Percentiles rank a stretch among this genome's conserved stretches.
Conservation (phyloP, 163 green algal species). For the Chloromonas sp. region DNA sequence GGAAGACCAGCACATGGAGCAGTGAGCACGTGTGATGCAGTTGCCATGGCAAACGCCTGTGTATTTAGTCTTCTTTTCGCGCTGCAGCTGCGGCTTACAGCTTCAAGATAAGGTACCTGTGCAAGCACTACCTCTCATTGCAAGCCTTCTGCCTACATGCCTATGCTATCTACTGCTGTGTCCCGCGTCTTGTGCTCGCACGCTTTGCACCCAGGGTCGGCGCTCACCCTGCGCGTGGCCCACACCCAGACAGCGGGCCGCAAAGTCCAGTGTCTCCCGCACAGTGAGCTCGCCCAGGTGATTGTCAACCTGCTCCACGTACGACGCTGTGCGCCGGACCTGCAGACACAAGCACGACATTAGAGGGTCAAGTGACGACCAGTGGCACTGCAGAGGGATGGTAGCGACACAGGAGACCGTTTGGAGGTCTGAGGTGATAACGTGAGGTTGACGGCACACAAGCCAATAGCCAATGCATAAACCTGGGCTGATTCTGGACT, state of each 20-base stretch:
- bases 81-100: no score
- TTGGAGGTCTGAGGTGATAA: no score
- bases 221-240: slow-evolving; percentile 5
- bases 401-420: no score
- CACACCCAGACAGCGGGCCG: slow-evolving; percentile 39
- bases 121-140: no score
- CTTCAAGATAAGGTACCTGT: no score
- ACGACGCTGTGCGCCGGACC: slow-evolving; percentile 37
- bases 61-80: neutral
- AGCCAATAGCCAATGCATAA: no score
- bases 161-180: no score
- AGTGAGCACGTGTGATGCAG: neutral
- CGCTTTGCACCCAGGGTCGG: no score
- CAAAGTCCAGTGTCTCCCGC: slow-evolving; percentile 76
- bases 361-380: slow-evolving; percentile 2
- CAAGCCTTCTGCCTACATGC: no score
- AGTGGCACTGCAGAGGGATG: neutral
- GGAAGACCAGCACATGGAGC: neutral
- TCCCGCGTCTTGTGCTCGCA: no score
- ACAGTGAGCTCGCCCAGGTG: slow-evolving; percentile 83
- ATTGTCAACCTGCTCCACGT: slow-evolving; percentile 63
- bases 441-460: no score
- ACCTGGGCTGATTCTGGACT: no score
- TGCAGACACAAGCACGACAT: neutral
- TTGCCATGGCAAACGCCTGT: neutral